These are phyloP conservation scores for Posidonia oceanica DNA, from an alignment of 116 monocot species.

Conservation along the genomic window DNA sequence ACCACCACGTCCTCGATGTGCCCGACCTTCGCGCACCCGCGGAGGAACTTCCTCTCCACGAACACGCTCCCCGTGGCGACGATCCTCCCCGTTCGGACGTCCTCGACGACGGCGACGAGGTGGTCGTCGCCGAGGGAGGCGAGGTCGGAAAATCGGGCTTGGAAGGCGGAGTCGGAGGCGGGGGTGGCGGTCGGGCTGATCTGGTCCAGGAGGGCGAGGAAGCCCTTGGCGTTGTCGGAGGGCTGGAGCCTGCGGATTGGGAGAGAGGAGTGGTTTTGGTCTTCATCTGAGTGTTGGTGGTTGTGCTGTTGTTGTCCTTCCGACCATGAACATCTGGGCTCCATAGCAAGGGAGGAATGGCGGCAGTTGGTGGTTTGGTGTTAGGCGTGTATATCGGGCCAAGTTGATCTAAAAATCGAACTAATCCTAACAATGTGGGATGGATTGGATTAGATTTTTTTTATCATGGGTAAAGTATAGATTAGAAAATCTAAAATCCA, in stretches of 20 bases:
- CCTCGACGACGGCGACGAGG: conserved; percentile 57
- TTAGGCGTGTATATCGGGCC: too few species aligned
- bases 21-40: conserved; percentile 67
- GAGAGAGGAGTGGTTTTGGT: not conserved
- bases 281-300: too few species aligned
- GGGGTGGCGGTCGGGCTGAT: conserved; percentile 35
- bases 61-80: conserved; percentile 73
- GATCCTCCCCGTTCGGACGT: conserved; percentile 26
- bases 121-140: conserved; percentile 49
- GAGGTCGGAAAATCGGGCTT: conserved; percentile 47
- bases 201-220: conserved; percentile 65
- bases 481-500: too few species aligned
- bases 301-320: too few species aligned
- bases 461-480: too few species aligned
- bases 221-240: conserved; percentile 59
- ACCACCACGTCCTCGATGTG: conserved; percentile 98
- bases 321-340: too few species aligned
- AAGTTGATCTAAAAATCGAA: too few species aligned
- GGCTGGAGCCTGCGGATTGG: conserved; percentile 51
- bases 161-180: conserved; percentile 44
- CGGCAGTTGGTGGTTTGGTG: too few species aligned
- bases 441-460: too few species aligned
- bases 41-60: conserved; percentile 82
- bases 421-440: too few species aligned
- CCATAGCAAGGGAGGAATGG: too few species aligned